Conservation (phyloP, 768 basidiomycete species). For the Amanita pallidorosea region DNA sequence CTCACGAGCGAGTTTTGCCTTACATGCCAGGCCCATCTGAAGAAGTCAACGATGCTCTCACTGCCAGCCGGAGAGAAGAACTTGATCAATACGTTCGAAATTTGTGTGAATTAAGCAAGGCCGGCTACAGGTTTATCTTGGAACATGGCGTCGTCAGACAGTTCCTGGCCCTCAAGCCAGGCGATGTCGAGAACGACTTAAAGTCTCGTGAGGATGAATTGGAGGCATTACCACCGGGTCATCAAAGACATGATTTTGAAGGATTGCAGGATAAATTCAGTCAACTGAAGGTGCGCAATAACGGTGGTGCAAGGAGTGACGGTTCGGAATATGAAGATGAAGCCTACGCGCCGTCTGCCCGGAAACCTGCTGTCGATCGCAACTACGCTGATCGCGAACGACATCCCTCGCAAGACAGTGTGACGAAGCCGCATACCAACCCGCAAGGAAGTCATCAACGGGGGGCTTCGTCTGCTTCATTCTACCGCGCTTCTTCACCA, state of each 20-base stretch:
- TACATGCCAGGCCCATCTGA: slow-evolving; percentile 96
- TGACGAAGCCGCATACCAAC: slow-evolving; percentile 21
- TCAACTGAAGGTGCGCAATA: slow-evolving; percentile 33
- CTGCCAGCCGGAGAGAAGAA: slow-evolving; percentile 69
- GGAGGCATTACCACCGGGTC: slow-evolving; percentile 35
- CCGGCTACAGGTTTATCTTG: slow-evolving; percentile 68
- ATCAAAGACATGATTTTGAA: slow-evolving; percentile 27
- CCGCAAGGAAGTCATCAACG: slow-evolving; percentile 30
- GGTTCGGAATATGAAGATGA: slow-evolving; percentile 61
- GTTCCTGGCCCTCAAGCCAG: slow-evolving; percentile 79
- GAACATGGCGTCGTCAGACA: slow-evolving; percentile 70
- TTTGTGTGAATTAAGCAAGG: slow-evolving; percentile 59
- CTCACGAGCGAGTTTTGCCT: slow-evolving; percentile 69
- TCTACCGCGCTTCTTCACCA: slow-evolving; percentile 26
- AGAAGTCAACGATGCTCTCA: slow-evolving; percentile 75
- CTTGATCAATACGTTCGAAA: slow-evolving; percentile 82
- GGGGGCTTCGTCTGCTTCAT: slow-evolving; percentile 37
- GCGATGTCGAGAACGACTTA: slow-evolving; percentile 67
- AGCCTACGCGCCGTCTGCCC: slow-evolving; percentile 35
- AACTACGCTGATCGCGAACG: slow-evolving; percentile 15
- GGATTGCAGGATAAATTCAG: slow-evolving; percentile 40
- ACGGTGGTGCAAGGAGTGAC: slow-evolving; percentile 38
- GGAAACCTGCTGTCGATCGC: slow-evolving; percentile 23
- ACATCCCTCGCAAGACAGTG: slow-evolving; percentile 1
- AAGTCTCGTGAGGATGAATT: slow-evolving; percentile 52